These are phyloP conservation scores for Aschersonia sp. DNA, from an alignment of 2,329 filamentous ascomycete genomes.

Conservation along the genomic window DNA sequence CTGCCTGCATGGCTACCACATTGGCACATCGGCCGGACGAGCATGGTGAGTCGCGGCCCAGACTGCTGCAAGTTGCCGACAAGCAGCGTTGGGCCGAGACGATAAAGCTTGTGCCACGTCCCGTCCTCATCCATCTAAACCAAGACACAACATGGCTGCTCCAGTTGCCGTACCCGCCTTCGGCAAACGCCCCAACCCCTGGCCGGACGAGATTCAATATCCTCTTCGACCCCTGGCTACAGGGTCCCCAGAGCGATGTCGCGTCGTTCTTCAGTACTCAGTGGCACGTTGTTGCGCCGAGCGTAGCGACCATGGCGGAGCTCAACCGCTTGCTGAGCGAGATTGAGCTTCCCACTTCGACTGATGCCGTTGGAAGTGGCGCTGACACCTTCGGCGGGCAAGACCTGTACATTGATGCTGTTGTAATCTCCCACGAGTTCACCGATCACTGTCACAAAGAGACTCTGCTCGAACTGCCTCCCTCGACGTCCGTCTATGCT, in stretches of 20 bases:
- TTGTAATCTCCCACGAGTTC: constrained; percentile 50
- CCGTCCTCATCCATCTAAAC: constrained; percentile 48
- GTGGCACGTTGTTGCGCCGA: constrained; percentile 41
- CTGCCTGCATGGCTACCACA: not conserved
- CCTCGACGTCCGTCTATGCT: constrained; percentile 42
- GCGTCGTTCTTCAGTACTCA: constrained; percentile 52
- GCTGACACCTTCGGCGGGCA: not conserved
- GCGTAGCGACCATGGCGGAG: constrained; percentile 37
- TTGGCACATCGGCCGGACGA: not conserved
- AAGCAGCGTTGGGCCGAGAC: constrained; percentile 7
- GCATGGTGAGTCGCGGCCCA: not conserved
- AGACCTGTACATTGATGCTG: constrained; percentile 36
- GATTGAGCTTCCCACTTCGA: constrained; percentile 21
- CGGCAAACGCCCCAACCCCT: constrained; percentile 20
- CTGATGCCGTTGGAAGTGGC: not conserved
- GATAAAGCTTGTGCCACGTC: constrained; percentile 10
- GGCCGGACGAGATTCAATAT: constrained; percentile 45
- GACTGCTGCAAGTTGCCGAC: constrained; percentile 6
- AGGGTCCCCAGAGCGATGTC: constrained; percentile 47
- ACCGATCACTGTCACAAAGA: constrained; percentile 53
- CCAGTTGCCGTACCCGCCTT: constrained; percentile 42
- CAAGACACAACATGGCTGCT: constrained; percentile 54
- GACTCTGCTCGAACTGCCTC: constrained; percentile 41
- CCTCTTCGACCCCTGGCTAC: constrained; percentile 51
- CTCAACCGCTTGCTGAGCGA: constrained; percentile 35